These are phyloP conservation scores for Rubia tinctorum DNA, from an alignment of 305 asterid genomes.

Conservation along the genomic window DNA sequence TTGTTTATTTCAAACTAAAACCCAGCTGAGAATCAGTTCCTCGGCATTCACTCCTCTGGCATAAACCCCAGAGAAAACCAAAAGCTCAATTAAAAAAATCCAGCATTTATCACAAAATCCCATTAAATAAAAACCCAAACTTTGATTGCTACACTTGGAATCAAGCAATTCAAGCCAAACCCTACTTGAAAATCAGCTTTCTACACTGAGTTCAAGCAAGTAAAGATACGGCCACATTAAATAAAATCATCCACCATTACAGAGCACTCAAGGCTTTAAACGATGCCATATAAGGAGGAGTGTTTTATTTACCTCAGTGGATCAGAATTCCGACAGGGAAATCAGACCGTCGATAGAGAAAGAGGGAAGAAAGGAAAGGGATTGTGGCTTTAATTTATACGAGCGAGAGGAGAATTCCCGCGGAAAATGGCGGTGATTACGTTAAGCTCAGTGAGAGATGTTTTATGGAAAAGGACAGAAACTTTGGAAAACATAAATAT, in stretches of 20 bases:
- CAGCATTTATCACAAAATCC: background rate
- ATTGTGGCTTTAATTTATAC: constrained; percentile 5
- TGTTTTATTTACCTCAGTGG: constrained; percentile 9
- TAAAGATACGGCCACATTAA: background rate
- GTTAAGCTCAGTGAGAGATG: constrained; percentile 26
- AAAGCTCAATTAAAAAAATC: background rate
- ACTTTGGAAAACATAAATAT: constrained; percentile 59
- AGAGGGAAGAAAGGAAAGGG: background rate
- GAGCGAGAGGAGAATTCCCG: constrained; percentile 45
- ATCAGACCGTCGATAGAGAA: constrained; percentile 4
- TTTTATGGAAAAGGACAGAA: constrained; percentile 45
- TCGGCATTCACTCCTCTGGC: background rate
- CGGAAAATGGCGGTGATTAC: constrained; percentile 88
- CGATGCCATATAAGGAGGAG: background rate
- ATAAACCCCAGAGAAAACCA: background rate
- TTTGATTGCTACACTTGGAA: background rate
- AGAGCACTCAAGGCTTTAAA: background rate
- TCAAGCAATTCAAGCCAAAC: background rate
- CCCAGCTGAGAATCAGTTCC: background rate
- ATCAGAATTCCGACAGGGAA: background rate
- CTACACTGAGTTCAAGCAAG: background rate
- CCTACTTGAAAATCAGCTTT: background rate
- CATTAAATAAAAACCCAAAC: background rate
- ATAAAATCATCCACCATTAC: constrained; percentile 3
- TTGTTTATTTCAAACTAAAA: background rate